Evolutionary conservation across 2,329 filamentous ascomycete species (phyloP), one percentile per base, ranked within the genome.

Genomic region (Penicillium frequentans): DNA sequence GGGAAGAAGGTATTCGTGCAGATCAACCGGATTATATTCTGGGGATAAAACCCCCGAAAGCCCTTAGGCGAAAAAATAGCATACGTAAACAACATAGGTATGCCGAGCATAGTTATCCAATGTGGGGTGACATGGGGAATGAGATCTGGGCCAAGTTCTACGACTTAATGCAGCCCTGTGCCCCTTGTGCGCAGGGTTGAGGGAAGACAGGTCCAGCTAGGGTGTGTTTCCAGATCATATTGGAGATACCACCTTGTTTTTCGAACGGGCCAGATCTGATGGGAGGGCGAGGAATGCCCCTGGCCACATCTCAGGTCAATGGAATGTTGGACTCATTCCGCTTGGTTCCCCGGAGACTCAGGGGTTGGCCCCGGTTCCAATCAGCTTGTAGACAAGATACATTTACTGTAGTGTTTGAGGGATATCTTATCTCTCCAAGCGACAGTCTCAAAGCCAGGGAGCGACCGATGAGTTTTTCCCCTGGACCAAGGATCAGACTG

Each of bases 251-350:
- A 35, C 51, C 45, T 46, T 56, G 46, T 7, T 19, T 29, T 47
- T 52, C 27, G 13, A 47, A 51, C 26, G 29, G 50, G 37, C 35
- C 8, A 60, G 33, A 54, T 35, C 26, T 31, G 19, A 47, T 37
- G 35, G 43, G 21, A 48, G 37, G 49, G 35, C 24, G 42, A 37
- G 33, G 60, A 64, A 64, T 65, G 57, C 48, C 29, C 33, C 54
- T 56, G 39, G 49, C 13, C 24, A 23, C 35, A 43, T 42, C 19
- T 31, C n/a, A 37, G 52, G 7, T 16, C n/a, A 33, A 16, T 54
- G 64, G 66, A 68, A 68, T 67, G 66, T 21, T 56, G 35, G 52
- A 27, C 39, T 24, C 65, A 65, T 68, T 62, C 63, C 55, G 14
- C 11, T 42, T n/a, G 29, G 51, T 61, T 24, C 16, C 57, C 46